Evolutionary conservation across 441 rosid genomes (phyloP).

Genomic region (Dalechampia spathulata): DNA sequence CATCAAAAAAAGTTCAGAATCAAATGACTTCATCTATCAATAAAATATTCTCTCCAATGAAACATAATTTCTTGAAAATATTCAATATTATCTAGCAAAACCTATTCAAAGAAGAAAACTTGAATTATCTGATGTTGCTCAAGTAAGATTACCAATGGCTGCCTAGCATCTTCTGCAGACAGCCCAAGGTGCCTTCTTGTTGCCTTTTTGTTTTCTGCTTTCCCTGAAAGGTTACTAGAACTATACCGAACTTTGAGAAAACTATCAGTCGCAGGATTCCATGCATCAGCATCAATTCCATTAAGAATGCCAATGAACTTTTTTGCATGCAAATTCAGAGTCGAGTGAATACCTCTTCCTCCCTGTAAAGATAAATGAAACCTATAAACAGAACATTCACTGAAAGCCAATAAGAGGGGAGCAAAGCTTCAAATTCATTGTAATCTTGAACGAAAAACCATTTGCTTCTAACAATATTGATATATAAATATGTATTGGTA

Average conservation of each 20-base stretch:
- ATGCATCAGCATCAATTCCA: constrained; percentile 85
- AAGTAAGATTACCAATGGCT: constrained; percentile 61
- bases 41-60: neutral
- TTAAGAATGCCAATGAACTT: constrained; percentile 87
- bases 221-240: constrained; percentile 73
- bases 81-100: neutral
- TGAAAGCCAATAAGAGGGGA: neutral
- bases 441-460: neutral
- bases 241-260: constrained; percentile 72
- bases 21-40: neutral
- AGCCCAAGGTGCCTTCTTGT: constrained; percentile 71
- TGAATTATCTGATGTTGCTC: neutral
- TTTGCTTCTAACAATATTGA: neutral
- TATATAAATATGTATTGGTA: neutral
- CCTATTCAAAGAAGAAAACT: neutral
- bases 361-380: constrained; percentile 41
- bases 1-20: neutral
- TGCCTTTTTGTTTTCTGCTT: constrained; percentile 70
- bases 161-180: constrained; percentile 48
- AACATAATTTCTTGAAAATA: neutral
- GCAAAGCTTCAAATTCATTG: neutral
- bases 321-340: constrained; percentile 72
- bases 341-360: constrained; percentile 86
- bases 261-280: constrained; percentile 84
- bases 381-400: constrained; percentile 2